phyloP scores from a whole-genome alignment of 2,329 filamentous ascomycete species.

The Ophiostoma novo-ulmi region DNA sequence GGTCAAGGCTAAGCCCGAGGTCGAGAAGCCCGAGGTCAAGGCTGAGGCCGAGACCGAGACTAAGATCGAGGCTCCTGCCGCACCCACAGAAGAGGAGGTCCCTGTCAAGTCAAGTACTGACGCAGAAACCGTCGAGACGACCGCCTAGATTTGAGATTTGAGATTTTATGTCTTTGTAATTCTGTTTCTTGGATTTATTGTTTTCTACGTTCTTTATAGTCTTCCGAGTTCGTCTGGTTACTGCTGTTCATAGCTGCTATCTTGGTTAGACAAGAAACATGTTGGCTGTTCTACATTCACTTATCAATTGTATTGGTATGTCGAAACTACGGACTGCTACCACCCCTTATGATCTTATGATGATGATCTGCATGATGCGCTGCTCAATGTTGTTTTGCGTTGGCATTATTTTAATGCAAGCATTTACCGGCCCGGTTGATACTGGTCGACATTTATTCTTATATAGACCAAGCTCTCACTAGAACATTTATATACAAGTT shows the following conservation, averaged over 20 bases:
- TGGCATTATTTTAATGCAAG: not conserved
- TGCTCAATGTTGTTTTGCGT: not conserved
- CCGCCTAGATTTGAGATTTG: not conserved
- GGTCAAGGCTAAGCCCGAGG: not conserved
- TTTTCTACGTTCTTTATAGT: not conserved
- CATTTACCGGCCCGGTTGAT: not conserved
- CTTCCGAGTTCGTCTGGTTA: not conserved
- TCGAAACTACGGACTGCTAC: not conserved
- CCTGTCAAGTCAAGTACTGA: constrained; percentile 13
- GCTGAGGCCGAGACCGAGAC: not conserved
- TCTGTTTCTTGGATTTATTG: not conserved
- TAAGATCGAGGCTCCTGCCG: not conserved
- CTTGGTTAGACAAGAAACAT: constrained; percentile 13
- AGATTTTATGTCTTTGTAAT: not conserved
- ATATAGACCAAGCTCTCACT: not conserved
- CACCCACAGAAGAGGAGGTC: not conserved
- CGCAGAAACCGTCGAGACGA: not conserved
- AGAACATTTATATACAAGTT: not conserved
- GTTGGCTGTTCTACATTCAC: not conserved
- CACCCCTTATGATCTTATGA: not conserved
- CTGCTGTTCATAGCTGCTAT: not conserved
- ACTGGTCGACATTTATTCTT: not conserved
- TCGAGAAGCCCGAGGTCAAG: not conserved
- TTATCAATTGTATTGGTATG: constrained; percentile 12
- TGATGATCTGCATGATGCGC: constrained; percentile 6